Evolutionary conservation across 106 monocot species (phyloP), one percentile per base, ranked within the genome.

Genomic region (Dendrobium nobile): DNA sequence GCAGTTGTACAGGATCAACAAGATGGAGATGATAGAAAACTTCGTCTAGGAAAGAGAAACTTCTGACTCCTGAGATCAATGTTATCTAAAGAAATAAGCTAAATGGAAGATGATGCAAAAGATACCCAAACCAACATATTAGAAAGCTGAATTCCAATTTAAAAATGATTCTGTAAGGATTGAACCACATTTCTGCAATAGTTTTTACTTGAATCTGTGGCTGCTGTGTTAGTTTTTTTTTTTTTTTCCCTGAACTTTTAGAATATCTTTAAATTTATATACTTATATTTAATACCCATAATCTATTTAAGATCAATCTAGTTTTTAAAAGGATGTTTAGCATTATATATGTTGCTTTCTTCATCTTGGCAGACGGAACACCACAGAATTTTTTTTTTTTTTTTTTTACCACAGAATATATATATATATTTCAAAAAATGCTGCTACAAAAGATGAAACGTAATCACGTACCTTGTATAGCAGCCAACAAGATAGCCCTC

Each of bases 401-500:
- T n/a, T n/a, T n/a, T n/a, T n/a, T n/a, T n/a, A n/a, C n/a, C n/a
- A n/a, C n/a, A n/a, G n/a, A n/a, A n/a, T 0, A 7, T 74, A 27
- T 27, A 24, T 9, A 45, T 27, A 27, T 27, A 67, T 73, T 41
- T 41, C 10, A 4, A 40, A 40, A 43, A 78, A 28, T 2, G 27
- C 18, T 55, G 55, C 0, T 13, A 11, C 61, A 7, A 64, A n/a
- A 31, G 55, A 61, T 58, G 37, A n/a, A 28, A 75, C 8, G 8
- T 10, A 37, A 77, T 56, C 11, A 55, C 17, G 7, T 85, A 99
- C 99, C 99, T 99, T 19, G 91, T 93, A 79, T 99, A 99, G 78
- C 91, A 90, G 2, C 99, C 99, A 78, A 99, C 93, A 79, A 75
- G 78, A 61, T 90, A 99, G 47, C 95, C 93, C 79, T 85, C 86